phyloP scores from a whole-genome alignment of 108 stramenopile species.

The Cylindrotheca closterium region DNA sequence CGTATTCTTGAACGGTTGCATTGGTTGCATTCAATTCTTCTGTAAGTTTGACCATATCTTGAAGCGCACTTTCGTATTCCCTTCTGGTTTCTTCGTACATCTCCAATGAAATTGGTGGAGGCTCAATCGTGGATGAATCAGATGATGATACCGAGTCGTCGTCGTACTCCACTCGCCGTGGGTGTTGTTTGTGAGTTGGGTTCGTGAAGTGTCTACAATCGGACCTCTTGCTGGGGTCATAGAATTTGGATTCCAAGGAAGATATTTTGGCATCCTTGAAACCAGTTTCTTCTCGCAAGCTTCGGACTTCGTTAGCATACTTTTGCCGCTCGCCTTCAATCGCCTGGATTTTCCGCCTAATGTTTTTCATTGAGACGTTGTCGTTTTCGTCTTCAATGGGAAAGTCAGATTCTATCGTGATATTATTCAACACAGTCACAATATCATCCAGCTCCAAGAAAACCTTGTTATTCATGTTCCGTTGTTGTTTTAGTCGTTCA shows the following conservation, averaged over 20 bases:
- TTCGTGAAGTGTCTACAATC: too few relatives aligned
- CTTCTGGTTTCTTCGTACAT: slow-evolving; percentile 3
- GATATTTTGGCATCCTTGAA: slow-evolving; percentile 5
- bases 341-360: slow-evolving; percentile 29
- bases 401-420: background rate
- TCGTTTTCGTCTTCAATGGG: slow-evolving; percentile 5
- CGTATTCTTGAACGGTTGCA: slow-evolving; percentile 5
- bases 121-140: background rate
- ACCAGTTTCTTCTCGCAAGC: slow-evolving; percentile 9
- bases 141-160: slow-evolving; percentile 2
- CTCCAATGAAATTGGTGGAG: slow-evolving; percentile 7
- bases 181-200: background rate
- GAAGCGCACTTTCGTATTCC: slow-evolving; percentile 15
- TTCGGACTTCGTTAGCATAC: background rate
- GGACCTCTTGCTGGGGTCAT: background rate
- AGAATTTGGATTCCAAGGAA: slow-evolving; percentile 5
- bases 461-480: background rate
- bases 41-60: slow-evolving; percentile 3
- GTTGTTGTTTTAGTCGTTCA: background rate
- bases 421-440: background rate
- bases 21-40: slow-evolving; percentile 10
- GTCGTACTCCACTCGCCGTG: background rate
- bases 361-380: slow-evolving; percentile 18
- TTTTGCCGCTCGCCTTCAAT: slow-evolving; percentile 25
- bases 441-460: background rate